These are phyloP conservation scores for Starmerella potacharoeniae DNA, from an alignment of 805 yeast species.

Conservation along the genomic window DNA sequence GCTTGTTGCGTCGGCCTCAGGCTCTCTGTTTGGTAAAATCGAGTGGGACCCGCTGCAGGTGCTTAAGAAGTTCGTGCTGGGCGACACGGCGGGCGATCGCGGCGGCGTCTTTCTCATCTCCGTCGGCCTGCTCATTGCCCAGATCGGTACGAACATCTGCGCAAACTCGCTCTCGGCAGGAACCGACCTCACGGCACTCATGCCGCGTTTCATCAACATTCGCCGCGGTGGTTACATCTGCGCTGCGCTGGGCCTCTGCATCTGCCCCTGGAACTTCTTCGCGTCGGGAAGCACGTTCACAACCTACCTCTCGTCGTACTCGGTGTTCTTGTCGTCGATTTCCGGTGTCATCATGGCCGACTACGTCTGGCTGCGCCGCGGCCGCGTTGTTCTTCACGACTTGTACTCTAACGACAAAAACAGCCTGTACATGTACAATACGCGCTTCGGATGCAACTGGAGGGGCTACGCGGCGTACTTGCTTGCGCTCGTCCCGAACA, in stretches of 20 bases:
- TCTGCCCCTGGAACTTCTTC: conserved; percentile 76
- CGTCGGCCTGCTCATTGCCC: conserved; percentile 48
- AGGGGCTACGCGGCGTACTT: conserved; percentile 72
- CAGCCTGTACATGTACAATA: conserved; percentile 47
- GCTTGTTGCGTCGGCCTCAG: conserved; percentile 70
- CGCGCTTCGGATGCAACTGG: conserved; percentile 61
- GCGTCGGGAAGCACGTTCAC: conserved; percentile 62
- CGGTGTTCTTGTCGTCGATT: conserved; percentile 72
- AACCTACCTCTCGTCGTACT: conserved; percentile 66
- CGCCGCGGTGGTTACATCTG: conserved; percentile 74
- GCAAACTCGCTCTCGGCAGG: conserved; percentile 42
- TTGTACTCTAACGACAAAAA: conserved; percentile 42
- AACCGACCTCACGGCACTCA: conserved; percentile 38
- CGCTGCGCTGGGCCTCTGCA: conserved; percentile 55
- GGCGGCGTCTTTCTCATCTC: conserved; percentile 73
- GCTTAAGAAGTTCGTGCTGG: conserved; percentile 44
- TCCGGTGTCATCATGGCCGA: conserved; percentile 60
- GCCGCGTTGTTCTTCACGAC: conserved; percentile 51
- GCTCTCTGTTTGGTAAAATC: conserved; percentile 33
- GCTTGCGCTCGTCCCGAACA: conserved; percentile 70
- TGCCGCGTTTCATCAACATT: conserved; percentile 42
- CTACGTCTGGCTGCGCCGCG: conserved; percentile 63
- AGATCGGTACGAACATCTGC: conserved; percentile 37
- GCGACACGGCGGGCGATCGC: conserved; percentile 40
- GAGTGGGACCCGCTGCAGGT: conserved; percentile 82